Evolutionary conservation across 805 yeast genomes (phyloP), one percentile per base, ranked within the genome.

Genomic region (Wickerhamiella cacticola): DNA sequence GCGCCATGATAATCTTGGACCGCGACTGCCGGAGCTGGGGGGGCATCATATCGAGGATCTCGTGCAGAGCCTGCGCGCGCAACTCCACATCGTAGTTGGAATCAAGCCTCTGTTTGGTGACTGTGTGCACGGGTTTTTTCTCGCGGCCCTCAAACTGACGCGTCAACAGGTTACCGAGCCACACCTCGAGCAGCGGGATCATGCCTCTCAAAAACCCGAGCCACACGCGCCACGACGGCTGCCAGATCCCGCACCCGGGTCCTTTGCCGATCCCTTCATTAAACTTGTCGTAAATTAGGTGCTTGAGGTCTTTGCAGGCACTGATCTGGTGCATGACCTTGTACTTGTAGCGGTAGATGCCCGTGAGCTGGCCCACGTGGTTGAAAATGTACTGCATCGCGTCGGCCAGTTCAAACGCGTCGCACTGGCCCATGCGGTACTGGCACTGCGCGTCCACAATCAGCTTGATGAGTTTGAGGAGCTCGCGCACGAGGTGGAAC

Each of bases 171-270:
- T 92, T 92, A 1, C 95, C 95, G 25, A 92, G 68, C 98, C 98
- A 92, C 62, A 96, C 70, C 63, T 92, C 98, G 15, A 92, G 67
- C 45, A 92, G 64, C 0, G 99, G 98, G 21, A 87, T 80, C 15
- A 80, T 80, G 16, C 99, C 99, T 56, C 98, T 72, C 67, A 92
- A 65, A 63, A 89, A 89, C 46, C 79, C 82, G 1, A 92, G 68
- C 99, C 98, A 92, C 1, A 88, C 89, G 55, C 96, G 70, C 98
- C 97, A 92, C 1, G 96, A 84, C 0, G 98, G 98, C 60, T 92
- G 97, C 99, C 99, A 92, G 63, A 92, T 83, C 1, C 99, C 99
- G 68, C 95, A 84, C 0, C 98, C 98, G 1, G 98, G 97, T 2
- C 98, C 98, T 60, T 89, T 92, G 0, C 96, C 96, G 22, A 92